A percentile compares a stretch with the other conserved stretches of the same genome.
Conservation (phyloP, 1,284 basidiomycete genomes). For the Cryptococcus neoformans region DNA sequence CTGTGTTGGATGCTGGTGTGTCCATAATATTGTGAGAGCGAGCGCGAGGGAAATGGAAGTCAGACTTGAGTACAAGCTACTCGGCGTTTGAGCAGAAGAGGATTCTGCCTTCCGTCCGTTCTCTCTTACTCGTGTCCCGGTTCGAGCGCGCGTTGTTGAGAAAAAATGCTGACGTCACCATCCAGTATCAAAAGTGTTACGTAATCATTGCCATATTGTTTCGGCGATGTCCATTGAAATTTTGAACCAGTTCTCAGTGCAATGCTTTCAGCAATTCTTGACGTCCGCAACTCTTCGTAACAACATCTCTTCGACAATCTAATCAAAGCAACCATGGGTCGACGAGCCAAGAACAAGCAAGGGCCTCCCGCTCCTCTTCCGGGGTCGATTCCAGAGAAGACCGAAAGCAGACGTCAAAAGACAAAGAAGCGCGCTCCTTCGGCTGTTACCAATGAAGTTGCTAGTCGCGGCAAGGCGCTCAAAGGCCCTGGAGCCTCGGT, state of each 20-base stretch:
- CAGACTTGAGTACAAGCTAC: too few relatives aligned
- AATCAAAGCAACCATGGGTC: constrained; percentile 62
- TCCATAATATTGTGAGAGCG: not conserved
- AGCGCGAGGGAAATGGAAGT: too few relatives aligned
- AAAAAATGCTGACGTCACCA: too few relatives aligned
- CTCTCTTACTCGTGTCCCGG: too few relatives aligned
- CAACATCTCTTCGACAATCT: not conserved
- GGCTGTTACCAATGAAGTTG: constrained; percentile 9
- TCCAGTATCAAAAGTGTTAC: too few relatives aligned
- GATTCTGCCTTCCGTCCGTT: too few relatives aligned
- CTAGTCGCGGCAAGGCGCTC: constrained; percentile 24
- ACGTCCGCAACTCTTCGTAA: not conserved
- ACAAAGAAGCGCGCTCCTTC: constrained; percentile 35
- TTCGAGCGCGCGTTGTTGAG: too few relatives aligned
- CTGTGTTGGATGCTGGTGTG: not conserved
- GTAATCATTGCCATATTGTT: not conserved
- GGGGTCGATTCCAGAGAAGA: constrained; percentile 32
- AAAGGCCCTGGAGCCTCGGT: constrained; percentile 15
- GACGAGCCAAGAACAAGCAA: constrained; percentile 89
- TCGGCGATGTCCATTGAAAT: not conserved
- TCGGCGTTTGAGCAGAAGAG: too few relatives aligned
- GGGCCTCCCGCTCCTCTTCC: constrained; percentile 64
- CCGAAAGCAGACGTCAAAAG: constrained; percentile 13
- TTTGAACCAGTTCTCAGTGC: not conserved
- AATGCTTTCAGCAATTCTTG: not conserved